Evolutionary conservation across 1,284 basidiomycete genomes (phyloP), one percentile per base, ranked within the genome.

Genomic region (Leccinum solheimii): DNA sequence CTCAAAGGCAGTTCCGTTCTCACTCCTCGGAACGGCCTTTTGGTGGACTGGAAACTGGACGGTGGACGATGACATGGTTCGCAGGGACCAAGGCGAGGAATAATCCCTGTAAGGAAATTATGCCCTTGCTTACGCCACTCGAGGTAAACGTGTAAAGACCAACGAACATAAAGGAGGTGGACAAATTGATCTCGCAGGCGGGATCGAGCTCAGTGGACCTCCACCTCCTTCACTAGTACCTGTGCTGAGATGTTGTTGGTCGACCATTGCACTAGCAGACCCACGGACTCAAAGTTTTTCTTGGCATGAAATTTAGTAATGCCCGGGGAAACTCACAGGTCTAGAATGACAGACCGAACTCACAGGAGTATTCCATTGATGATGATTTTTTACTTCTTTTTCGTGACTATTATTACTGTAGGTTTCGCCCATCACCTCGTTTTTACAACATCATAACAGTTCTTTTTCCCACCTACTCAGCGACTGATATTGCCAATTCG

Each of bases 111-210:
- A 88, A 67, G 77, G 78, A 26, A 86, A 86, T 69, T 86, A 86
- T 63, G 84, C 85, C 3, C 76, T 82, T 13, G 75, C 66, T 50
- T 79, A 78, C 57, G 85, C 83, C 48, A 16, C 14, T 84, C 64
- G 84, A 85, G 5, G 69, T 58, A 19, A 85, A 85, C 65, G 54
- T 85, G 10, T 66, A 68, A 6, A 70, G 64, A 51, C 64, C 87
- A 64, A 63, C 70, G 57, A 65, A 57, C 8, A 71, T 85, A 23
- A 83, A 81, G 69, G 68, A 65, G 27, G 60, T 61, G 56, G 76
- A 81, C 58, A 86, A 87, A 87, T 87, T 84, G 78, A 74, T 13
- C 79, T 86, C n/a, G 77, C 84, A 14, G 86, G 85, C 5, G 86
- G 85, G 4, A 72, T 73, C 66, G 70, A 67, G 57, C 65, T 70